Evolutionary conservation across 148 eudicot genomes (phyloP).

Genomic region (Chenopodium berlandieri): DNA sequence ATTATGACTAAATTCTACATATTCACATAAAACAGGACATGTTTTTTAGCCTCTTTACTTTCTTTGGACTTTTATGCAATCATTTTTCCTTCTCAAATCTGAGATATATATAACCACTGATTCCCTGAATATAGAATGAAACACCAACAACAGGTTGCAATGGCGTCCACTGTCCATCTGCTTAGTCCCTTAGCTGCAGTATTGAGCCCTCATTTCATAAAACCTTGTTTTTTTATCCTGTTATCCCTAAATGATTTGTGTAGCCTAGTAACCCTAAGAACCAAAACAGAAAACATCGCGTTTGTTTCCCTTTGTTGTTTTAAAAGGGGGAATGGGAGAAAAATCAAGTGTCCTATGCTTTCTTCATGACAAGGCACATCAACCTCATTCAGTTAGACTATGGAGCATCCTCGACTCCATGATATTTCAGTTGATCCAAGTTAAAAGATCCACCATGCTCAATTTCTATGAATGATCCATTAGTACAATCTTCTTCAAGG

Average conservation of each 20-base stretch:
- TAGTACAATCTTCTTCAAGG: not conserved
- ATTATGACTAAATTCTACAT: no score
- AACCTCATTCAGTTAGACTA: constrained; percentile 16
- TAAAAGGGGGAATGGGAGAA: not conserved
- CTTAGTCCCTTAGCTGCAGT: constrained; percentile 47
- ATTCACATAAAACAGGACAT: no score
- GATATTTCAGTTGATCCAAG: constrained; percentile 23
- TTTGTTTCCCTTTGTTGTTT: not conserved
- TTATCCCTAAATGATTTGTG: no score
- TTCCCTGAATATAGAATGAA: not conserved
- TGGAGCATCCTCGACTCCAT: constrained; percentile 39
- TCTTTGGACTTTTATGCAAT: not conserved
- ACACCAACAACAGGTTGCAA: constrained; percentile 20
- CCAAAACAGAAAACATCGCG: not conserved
- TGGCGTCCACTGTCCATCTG: constrained; percentile 19
- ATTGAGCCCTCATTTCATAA: constrained; percentile 8
- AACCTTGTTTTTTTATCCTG: not conserved
- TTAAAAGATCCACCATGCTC: constrained; percentile 44
- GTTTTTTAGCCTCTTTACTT: not conserved
- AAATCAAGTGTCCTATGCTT: constrained; percentile 27
- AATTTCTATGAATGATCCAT: constrained; percentile 36
- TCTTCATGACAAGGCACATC: constrained; percentile 20
- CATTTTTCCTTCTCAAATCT: not conserved
- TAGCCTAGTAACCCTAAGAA: not conserved
- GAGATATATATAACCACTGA: constrained; percentile 8